Evolutionary conservation across 495 filamentous ascomycete genomes (phyloP), one percentile per base, ranked within the genome.

Genomic region (Tuber microsphaerosporum): DNA sequence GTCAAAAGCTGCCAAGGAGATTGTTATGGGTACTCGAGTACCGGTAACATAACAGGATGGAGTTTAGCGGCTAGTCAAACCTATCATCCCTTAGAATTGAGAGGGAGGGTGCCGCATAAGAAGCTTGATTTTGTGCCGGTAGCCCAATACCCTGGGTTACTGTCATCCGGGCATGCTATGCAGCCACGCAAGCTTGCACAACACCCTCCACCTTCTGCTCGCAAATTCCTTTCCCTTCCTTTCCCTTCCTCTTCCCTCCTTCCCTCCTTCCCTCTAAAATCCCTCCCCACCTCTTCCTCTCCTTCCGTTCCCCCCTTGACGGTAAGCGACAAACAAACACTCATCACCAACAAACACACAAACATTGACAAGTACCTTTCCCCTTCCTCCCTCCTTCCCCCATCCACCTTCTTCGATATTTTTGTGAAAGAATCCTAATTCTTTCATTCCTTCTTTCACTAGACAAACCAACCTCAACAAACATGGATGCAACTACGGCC

Each of bases 111-210:
- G 56, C 56, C 2, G n/a, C 12, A 16, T 2, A 61, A 16, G 56
- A 61, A 61, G 56, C 56, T 61, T 61, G n/a, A 61, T 31, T 61
- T 31, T 31, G 56, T 26, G 10, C 56, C n/a, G n/a, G 10, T 2
- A 16, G 56, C 56, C n/a, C n/a, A 61, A 61, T 31, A 31, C 56
- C 56, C 56, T 61, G 56, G n/a, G 56, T 12, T 2, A n/a, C 26
- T 61, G n/a, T 17, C n/a, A 31, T 31, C 2, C n/a, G 56, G n/a
- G 56, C 12, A 61, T 61, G 16, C n/a, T 61, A 31, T 31, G 56
- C 51, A 61, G 56, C 56, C 56, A 61, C 56, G 56, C 56, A 61
- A 31, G 56, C 56, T 61, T 16, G 56, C 56, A 14, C 56, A 61
- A 31, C n/a, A 31, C n/a, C 56, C n/a, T 26, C 26, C 56, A 61